Evolutionary conservation across 192 early-diverging fungal species (phyloP), one percentile per base, ranked within the genome.

Genomic region (Physocladia obscura): DNA sequence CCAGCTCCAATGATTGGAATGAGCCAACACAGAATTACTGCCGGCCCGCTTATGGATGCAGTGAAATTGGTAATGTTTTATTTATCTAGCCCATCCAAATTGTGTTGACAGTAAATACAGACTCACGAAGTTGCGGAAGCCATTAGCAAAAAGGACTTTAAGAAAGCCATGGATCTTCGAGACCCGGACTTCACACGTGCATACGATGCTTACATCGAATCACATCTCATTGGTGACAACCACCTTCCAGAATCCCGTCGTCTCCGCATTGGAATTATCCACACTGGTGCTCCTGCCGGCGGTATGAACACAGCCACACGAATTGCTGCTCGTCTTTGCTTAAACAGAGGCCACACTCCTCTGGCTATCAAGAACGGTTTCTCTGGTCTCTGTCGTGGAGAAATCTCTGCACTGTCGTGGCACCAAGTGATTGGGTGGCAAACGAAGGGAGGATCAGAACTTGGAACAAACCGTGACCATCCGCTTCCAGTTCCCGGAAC

Each of bases 301-400:
- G 96, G 96, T 37, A 96, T 97, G 94, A 98, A 97, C 78, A 88
- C 95, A 35, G 96, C 96, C 1, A 96, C 94, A 2, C 88, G 95
- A 31, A 88, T 88, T 15, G 90, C 89, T 0, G 94, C 90, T 34
- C 89, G 93, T 21, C 85, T 91, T 35, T 90, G 90, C 37, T 80
- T 93, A 40, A 93, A 93, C 79, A 89, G 90, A 58, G 96, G 96
- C 0, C 94, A 97, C 69, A 86, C 80, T 0, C 88, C 92, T 13
- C 77, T 98, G 67, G 96, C 80, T 39, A 93, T 98, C 70, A 83
- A 86, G 76, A 98, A 98, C 73, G 94, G 96, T 13, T 96, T 96
- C 76, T 82, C 85, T 15, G 96, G 96, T 49, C 83, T 98, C 56
- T 83, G 94, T 57, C 81, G 85, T 31, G 95, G 91, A 31, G 89